Evolutionary conservation across 2,329 filamentous ascomycete species (phyloP).

Genomic region (Apiospora arundinis): DNA sequence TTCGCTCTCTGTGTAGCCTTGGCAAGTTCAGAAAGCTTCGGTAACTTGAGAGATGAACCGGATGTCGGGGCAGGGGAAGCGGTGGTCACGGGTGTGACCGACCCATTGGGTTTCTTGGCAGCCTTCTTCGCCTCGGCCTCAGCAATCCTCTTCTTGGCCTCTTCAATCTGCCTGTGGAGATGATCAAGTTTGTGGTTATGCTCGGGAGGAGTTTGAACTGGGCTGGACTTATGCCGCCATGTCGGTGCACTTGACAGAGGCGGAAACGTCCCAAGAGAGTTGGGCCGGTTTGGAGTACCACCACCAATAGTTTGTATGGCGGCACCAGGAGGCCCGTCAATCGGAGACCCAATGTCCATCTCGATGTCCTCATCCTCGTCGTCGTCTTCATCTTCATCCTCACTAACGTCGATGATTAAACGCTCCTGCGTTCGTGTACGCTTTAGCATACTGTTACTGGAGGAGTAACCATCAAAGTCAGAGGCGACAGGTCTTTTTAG

Average conservation of each 20-base stretch:
- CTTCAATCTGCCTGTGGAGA: slow-evolving; percentile 59
- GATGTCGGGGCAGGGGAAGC: slow-evolving; percentile 27
- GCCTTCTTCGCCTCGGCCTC: slow-evolving; percentile 62
- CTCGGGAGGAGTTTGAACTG: slow-evolving; percentile 44
- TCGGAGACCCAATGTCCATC: slow-evolving; percentile 69
- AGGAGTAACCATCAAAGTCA: slow-evolving; percentile 68
- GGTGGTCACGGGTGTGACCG: slow-evolving; percentile 34
- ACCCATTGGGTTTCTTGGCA: slow-evolving; percentile 32
- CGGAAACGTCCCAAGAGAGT: slow-evolving; percentile 52
- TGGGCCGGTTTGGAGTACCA: slow-evolving; percentile 41
- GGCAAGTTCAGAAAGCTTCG: slow-evolving; percentile 27
- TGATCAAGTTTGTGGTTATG: slow-evolving; percentile 36
- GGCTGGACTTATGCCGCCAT: slow-evolving; percentile 49
- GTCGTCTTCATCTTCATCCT: slow-evolving; percentile 74
- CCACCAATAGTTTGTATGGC: slow-evolving; percentile 41
- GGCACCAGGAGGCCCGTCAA: slow-evolving; percentile 44
- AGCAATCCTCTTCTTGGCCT: slow-evolving; percentile 64
- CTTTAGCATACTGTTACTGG: slow-evolving; percentile 52
- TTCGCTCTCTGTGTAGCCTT: slow-evolving; percentile 24
- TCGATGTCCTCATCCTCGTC: slow-evolving; percentile 73
- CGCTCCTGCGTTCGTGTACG: slow-evolving; percentile 59
- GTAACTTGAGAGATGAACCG: slow-evolving; percentile 26
- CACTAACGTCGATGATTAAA: slow-evolving; percentile 86
- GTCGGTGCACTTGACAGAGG: slow-evolving; percentile 46
- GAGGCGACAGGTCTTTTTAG: slow-evolving; percentile 70